Evolutionary conservation across 169 alveolate species (phyloP).

Genomic region (Plasmodium berghei): DNA sequence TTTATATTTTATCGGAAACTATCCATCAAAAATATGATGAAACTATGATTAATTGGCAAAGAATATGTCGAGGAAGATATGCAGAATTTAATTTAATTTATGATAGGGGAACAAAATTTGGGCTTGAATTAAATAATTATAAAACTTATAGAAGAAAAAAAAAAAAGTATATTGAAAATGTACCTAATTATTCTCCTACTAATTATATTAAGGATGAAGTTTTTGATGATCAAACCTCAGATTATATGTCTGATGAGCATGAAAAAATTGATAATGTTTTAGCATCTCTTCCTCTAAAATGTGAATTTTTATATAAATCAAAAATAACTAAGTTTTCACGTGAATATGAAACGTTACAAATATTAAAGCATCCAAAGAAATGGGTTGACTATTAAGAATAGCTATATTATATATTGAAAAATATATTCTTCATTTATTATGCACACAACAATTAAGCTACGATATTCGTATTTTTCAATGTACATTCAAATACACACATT

Average conservation of each 20-base stretch:
- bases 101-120: conserved; percentile 92
- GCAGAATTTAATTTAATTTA: conserved; percentile 89
- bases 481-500: too few relatives aligned
- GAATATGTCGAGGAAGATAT: conserved; percentile 91
- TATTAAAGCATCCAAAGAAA: conserved; percentile 57
- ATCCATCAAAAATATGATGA: conserved; percentile 82
- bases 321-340: conserved; percentile 56
- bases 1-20: conserved; percentile 83
- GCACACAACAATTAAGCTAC: too few relatives aligned
- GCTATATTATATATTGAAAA: too few relatives aligned
- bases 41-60: conserved; percentile 88
- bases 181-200: conserved; percentile 28
- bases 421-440: too few relatives aligned
- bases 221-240: conserved; percentile 65
- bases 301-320: conserved; percentile 60
- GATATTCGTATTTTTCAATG: too few relatives aligned
- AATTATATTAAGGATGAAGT: conserved; percentile 60
- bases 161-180: conserved; percentile 26
- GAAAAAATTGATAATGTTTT: conserved; percentile 72
- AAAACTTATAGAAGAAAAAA: conserved; percentile 54
- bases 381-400: conserved; percentile 46
- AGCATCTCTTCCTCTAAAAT: conserved; percentile 52
- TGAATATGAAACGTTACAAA: conserved; percentile 61
- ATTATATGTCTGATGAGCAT: conserved; percentile 71
- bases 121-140: conserved; percentile 78